Base-by-base conservation (phyloP, 257 asterid species). In the Nicotiana undulata region DNA sequence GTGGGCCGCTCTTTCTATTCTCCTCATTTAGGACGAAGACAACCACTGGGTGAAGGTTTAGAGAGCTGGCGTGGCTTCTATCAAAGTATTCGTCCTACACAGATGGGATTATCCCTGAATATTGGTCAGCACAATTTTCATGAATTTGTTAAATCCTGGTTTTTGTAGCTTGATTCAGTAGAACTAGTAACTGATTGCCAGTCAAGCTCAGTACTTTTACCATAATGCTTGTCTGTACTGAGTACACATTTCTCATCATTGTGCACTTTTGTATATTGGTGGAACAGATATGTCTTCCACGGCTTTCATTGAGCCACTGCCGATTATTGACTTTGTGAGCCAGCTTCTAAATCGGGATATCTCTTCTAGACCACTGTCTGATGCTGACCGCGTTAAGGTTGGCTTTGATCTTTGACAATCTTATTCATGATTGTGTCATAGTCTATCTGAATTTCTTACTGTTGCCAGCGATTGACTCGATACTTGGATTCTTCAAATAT, bases 61-160 rank as follows among this genome's bases (percentile, higher is more conserved):
- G 98, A 95, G 84, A 91, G 98, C 83, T 95, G 99, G 99, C 93
- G 99, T 40, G 99, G 98, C 31, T 95, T 95, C 81, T 95, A 95
- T 81, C 99, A 95, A 83, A 95, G 99, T 84, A 95, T 95, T 76
- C 96, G 99, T n/a, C 99, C 99, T 16, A 95, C 99, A 16, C 99
- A 95, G 87, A 95, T 95, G 99, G 99, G 99, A 0, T 85, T 95
- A 86, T 95, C 99, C 0, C 83, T 95, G 60, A 95, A 95, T 80
- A 95, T 95, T 49, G 99, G 99, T 95, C 89, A 88, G 90, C 44
- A 0, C 60, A 77, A 16, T 60, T 63, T 77, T 31, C 22, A 58
- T 51, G 56, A 63, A 46, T 46, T 18, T 18, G 9, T 24, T 11
- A 16, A 40, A 5, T 64, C 51, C 44, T 70, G 59, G n/a, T 68